Evolutionary conservation across 2,329 filamentous ascomycete genomes (phyloP).

Genomic region (Alternaria postmessia): DNA sequence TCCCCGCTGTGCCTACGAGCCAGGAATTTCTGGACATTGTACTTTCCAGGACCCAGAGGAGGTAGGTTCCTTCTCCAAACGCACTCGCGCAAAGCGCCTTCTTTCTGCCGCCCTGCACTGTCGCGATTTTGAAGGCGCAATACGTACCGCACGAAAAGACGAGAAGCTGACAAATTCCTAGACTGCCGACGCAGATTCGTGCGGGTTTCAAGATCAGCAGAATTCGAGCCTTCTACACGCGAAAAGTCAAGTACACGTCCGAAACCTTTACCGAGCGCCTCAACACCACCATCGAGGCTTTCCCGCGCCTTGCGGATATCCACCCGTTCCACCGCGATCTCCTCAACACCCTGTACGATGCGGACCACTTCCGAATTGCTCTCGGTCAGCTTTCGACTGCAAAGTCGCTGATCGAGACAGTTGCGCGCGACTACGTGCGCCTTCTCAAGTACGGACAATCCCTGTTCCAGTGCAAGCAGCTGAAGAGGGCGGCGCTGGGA

Average conservation of each 20-base stretch:
- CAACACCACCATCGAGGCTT: conserved; percentile 82
- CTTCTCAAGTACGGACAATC: conserved; percentile 90
- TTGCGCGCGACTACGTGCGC: conserved; percentile 94
- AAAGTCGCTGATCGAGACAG: conserved; percentile 95
- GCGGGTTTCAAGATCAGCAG: conserved; percentile 95
- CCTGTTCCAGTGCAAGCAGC: conserved; percentile 98
- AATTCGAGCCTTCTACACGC: conserved; percentile 95
- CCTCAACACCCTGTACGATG: conserved; percentile 89
- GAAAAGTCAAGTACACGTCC: conserved; percentile 93
- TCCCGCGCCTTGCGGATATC: conserved; percentile 91
- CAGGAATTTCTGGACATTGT: conserved; percentile 99
- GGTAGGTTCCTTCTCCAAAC: conserved; percentile 17
- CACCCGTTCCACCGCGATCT: conserved; percentile 91
- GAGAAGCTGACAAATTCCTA: conserved; percentile 37
- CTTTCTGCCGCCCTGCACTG: conserved; percentile 23
- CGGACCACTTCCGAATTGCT: conserved; percentile 80
- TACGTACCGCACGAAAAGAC: not conserved
- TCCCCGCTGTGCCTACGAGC: conserved; percentile 86
- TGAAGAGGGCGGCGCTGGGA: conserved; percentile 94
- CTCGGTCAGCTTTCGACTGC: conserved; percentile 95
- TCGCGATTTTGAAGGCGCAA: conserved; percentile 71
- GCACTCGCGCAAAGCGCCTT: conserved; percentile 9
- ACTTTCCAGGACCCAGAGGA: conserved; percentile 69
- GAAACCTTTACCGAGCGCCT: conserved; percentile 98
- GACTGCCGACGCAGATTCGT: conserved; percentile 93